Percentiles rank a stretch among this genome's conserved stretches.
Evolutionary conservation across 345 rosid species (phyloP).

Genomic region (Murraya koenigii): DNA sequence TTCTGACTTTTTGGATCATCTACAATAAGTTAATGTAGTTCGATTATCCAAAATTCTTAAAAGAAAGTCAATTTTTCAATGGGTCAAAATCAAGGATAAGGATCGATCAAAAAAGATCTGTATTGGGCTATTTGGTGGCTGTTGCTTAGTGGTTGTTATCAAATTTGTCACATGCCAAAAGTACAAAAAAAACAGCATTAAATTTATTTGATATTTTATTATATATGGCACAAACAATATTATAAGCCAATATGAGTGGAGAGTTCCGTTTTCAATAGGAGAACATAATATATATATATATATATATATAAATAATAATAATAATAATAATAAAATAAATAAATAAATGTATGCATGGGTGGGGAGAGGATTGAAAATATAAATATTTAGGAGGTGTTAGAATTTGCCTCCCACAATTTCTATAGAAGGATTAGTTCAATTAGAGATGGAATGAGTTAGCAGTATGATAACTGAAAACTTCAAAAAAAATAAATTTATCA

Average conservation of each 20-base stretch:
- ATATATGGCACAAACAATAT: neutral
- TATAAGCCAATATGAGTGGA: neutral
- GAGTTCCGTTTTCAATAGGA: neutral
- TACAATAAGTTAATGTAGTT: neutral
- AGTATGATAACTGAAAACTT: neutral
- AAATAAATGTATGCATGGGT: neutral
- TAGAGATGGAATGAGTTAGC: too few species aligned
- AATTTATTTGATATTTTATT: neutral
- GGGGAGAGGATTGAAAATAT: too few species aligned
- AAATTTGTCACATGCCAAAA: constrained; percentile 1
- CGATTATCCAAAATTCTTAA: neutral
- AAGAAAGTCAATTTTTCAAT: neutral
- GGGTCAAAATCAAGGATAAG: neutral
- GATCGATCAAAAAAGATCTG: neutral
- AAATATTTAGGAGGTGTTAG: too few species aligned
- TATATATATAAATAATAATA: too few species aligned
- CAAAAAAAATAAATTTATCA: too few species aligned
- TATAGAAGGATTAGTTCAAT: too few species aligned
- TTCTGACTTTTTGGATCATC: neutral
- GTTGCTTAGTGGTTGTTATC: neutral
- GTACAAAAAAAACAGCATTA: neutral
- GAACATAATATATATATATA: neutral
- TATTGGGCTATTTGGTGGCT: neutral
- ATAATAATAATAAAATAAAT: too few species aligned
- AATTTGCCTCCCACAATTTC: too few species aligned